Conservation (phyloP, 805 yeast genomes). For the Candida sonorensis region DNA sequence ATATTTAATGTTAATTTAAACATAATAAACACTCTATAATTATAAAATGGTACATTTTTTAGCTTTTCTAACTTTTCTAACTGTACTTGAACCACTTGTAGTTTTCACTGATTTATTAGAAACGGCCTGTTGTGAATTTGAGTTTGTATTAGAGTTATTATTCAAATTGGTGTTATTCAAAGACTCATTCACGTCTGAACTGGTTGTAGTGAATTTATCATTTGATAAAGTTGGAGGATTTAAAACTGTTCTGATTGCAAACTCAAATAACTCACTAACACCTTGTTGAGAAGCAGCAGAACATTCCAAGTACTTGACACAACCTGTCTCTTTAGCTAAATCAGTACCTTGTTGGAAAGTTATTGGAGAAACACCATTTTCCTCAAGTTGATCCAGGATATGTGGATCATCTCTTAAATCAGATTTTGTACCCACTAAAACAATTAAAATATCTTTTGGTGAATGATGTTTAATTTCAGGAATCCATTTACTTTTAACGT, state of each 20-base stretch:
- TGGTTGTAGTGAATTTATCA: constrained; percentile 8
- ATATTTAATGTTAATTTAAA: no score
- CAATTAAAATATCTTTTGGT: constrained; percentile 57
- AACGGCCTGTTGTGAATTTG: no score
- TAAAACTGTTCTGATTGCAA: constrained; percentile 66
- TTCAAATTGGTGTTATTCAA: no score
- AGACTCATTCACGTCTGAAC: constrained; percentile 1
- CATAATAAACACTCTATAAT: constrained; percentile 1
- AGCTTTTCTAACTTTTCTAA: constrained; percentile 31
- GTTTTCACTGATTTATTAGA: no score
- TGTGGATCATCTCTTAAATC: constrained; percentile 81
- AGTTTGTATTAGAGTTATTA: constrained; percentile 7
- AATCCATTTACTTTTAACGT: constrained; percentile 75
- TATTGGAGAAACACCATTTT: constrained; percentile 56
- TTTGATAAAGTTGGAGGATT: constrained; percentile 35
- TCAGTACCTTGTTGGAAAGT: constrained; percentile 53
- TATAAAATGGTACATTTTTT: constrained; percentile 44
- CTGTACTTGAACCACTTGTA: not conserved
- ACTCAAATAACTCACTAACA: constrained; percentile 78
- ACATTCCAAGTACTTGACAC: constrained; percentile 75
- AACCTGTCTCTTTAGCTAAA: constrained; percentile 64
- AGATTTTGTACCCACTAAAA: constrained; percentile 82
- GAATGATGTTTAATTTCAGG: constrained; percentile 87
- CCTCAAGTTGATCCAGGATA: constrained; percentile 60
- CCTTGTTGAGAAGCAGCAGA: constrained; percentile 88